phyloP scores from a whole-genome alignment of 345 rosid genomes.

The Camelina neglecta region DNA sequence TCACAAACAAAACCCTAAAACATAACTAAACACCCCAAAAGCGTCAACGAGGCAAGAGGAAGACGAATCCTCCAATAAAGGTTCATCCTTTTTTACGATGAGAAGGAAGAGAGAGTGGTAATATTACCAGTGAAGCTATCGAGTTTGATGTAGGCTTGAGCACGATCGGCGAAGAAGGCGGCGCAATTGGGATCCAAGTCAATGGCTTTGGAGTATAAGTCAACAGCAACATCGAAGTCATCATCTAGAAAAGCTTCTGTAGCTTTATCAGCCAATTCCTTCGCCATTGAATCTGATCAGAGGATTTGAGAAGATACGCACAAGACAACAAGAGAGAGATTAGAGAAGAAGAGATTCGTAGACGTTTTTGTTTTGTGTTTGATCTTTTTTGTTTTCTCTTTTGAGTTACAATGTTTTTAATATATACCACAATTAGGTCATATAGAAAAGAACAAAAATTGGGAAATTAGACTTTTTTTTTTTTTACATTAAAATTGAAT shows the following conservation, averaged over 20 bases:
- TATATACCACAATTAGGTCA: too few species aligned
- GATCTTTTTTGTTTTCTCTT: too few species aligned
- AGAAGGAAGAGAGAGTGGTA: background rate
- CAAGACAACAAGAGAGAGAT: background rate
- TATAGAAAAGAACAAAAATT: too few species aligned
- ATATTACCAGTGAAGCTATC: constrained; percentile 54
- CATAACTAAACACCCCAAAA: background rate
- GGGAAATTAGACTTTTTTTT: background rate
- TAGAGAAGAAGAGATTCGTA: too few species aligned
- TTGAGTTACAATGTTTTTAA: too few species aligned
- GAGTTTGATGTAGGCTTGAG: constrained; percentile 77
- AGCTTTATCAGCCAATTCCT: constrained; percentile 53
- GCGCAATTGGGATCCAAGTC: constrained; percentile 54
- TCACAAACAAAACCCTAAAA: constrained; percentile 7
- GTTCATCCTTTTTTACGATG: background rate
- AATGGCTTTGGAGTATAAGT: constrained; percentile 68
- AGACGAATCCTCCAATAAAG: constrained; percentile 2
- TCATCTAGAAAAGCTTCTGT: constrained; percentile 72
- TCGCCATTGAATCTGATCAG: constrained; percentile 37
- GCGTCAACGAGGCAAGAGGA: background rate
- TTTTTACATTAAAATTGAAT: background rate
- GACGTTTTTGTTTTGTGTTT: too few species aligned
- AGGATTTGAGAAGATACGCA: constrained; percentile 9
- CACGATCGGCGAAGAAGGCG: constrained; percentile 69
- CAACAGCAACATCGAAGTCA: constrained; percentile 58